These are phyloP conservation scores for Penicillium cosmopolitanum DNA, from an alignment of 495 filamentous ascomycete genomes.

Conservation along the genomic window DNA sequence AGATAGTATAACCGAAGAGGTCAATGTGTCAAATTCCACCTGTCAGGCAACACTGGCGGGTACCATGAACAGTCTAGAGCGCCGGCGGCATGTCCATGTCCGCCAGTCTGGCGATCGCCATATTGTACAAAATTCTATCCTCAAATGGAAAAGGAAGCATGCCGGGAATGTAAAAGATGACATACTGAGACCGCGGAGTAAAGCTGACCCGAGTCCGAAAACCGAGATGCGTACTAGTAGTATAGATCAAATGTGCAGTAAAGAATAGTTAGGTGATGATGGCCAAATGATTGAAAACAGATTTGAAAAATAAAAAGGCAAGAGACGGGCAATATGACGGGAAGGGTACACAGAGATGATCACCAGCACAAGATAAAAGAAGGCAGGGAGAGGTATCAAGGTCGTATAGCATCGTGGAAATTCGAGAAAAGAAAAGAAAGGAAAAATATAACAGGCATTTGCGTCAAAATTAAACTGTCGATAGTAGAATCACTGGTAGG, in stretches of 20 bases:
- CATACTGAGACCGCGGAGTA: no score
- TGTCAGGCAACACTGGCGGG: neutral
- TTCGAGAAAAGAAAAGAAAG: slow-evolving; percentile 6
- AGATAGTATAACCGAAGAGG: slow-evolving; percentile 2
- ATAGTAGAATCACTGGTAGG: neutral
- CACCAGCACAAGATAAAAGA: slow-evolving; percentile 6
- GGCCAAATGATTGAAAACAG: neutral
- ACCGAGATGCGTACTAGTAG: neutral
- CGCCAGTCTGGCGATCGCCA: no score
- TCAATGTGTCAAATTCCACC: slow-evolving; percentile 6
- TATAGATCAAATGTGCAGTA: neutral
- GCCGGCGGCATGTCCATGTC: neutral
- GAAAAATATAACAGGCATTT: neutral
- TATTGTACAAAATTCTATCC: neutral
- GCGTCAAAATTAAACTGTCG: neutral
- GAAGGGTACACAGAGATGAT: neutral
- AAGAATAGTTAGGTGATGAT: neutral
- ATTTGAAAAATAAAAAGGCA: neutral
- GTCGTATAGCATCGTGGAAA: slow-evolving; percentile 28
- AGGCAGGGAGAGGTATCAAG: slow-evolving; percentile 26
- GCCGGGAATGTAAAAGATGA: neutral
- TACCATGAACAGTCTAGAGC: neutral
- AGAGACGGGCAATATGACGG: neutral
- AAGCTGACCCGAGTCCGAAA: no score
- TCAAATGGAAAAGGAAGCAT: neutral